Evolutionary conservation across 2,329 filamentous ascomycete genomes (phyloP).

Genomic region (Neofusicoccum laricinum): DNA sequence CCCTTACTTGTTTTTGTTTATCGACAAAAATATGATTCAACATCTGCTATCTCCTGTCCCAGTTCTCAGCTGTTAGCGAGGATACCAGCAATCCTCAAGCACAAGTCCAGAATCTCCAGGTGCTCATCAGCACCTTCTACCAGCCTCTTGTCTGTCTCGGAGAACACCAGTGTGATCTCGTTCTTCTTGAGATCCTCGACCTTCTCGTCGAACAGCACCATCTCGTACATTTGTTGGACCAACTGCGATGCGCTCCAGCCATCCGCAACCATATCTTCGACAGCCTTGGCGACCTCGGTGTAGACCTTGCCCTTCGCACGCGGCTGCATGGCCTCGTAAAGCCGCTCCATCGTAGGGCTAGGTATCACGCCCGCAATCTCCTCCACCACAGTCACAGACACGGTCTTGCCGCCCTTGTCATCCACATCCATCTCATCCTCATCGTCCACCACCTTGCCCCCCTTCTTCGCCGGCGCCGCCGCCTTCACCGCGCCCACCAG

Average conservation of each 20-base stretch:
- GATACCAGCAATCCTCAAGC: conserved; percentile 75
- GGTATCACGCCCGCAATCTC: conserved; percentile 97
- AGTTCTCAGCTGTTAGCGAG: conserved; percentile 46
- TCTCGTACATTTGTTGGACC: conserved; percentile 79
- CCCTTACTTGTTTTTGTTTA: too few relatives aligned
- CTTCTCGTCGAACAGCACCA: conserved; percentile 77
- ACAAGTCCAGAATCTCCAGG: conserved; percentile 80
- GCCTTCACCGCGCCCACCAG: conserved; percentile 65
- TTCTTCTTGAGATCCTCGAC: conserved; percentile 86
- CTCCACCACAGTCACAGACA: conserved; percentile 79
- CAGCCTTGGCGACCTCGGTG: conserved; percentile 69
- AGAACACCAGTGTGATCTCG: conserved; percentile 83
- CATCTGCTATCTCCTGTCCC: neutral
- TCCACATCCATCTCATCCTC: conserved; percentile 52
- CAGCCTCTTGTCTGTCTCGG: conserved; percentile 88
- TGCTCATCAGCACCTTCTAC: conserved; percentile 96
- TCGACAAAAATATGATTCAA: too few relatives aligned
- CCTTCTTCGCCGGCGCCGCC: conserved; percentile 31
- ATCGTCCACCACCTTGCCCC: conserved; percentile 40
- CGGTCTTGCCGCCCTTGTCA: conserved; percentile 30
- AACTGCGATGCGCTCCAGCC: conserved; percentile 95
- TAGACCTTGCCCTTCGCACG: conserved; percentile 59
- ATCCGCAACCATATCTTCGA: conserved; percentile 90
- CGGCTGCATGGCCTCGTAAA: conserved; percentile 70
- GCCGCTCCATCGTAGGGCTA: conserved; percentile 63